These are phyloP conservation scores for Pleomassaria siparia DNA, from an alignment of 2,329 filamentous ascomycete species.

Conservation along the genomic window DNA sequence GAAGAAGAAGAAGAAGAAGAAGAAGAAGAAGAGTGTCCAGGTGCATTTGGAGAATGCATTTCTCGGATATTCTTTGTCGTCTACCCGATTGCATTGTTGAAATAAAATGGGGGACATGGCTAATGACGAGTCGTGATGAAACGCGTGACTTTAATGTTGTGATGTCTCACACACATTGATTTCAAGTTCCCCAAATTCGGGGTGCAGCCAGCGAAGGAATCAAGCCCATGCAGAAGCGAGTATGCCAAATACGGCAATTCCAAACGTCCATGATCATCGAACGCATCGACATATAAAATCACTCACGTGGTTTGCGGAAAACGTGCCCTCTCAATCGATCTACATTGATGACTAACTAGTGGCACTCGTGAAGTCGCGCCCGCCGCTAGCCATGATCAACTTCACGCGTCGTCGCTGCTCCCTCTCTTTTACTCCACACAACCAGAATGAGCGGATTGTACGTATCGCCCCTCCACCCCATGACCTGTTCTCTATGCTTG, in stretches of 20 bases:
- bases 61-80: too few species aligned
- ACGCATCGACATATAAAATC: background rate
- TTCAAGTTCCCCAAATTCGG: background rate
- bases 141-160: background rate
- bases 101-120: too few species aligned
- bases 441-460: constrained; percentile 30
- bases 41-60: too few species aligned
- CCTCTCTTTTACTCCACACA: constrained; percentile 17
- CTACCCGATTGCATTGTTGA: too few species aligned
- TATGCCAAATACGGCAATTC: background rate
- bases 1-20: too few species aligned
- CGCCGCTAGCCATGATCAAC: background rate
- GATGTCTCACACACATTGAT: too few species aligned
- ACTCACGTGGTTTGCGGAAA: background rate
- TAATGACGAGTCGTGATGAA: too few species aligned
- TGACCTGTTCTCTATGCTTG: background rate
- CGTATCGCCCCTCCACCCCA: constrained; percentile 8
- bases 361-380: constrained; percentile 1
- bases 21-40: too few species aligned
- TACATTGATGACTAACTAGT: background rate
- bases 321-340: background rate
- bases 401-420: constrained; percentile 6
- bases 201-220: background rate
- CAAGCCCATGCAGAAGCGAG: background rate
- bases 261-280: background rate